A percentile compares a stretch with the other conserved stretches of the same genome.
phyloP scores from a whole-genome alignment of 2,329 filamentous ascomycete genomes.

The Cryoendolithus antarcticus region DNA sequence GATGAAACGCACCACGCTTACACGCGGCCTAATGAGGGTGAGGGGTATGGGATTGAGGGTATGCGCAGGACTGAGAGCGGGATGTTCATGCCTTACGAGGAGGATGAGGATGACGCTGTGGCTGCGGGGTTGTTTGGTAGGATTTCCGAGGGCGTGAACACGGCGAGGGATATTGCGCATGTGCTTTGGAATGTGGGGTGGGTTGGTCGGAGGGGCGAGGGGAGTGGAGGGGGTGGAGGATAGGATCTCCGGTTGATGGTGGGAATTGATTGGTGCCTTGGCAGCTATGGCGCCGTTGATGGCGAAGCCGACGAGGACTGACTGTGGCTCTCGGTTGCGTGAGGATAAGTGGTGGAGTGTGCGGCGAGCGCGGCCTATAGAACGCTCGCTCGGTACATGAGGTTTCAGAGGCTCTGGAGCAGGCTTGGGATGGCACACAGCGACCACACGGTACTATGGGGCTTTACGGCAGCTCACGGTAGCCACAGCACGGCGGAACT shows the following conservation, averaged over 20 bases:
- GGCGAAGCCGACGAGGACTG: no score
- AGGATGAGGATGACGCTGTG: conserved; percentile 48
- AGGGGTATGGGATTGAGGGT: conserved; percentile 44
- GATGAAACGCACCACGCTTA: conserved; percentile 3
- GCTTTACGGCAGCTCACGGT: no score
- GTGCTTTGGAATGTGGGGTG: conserved; percentile 57
- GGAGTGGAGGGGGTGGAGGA: background rate
- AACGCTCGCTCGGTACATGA: no score
- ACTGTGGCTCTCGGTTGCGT: no score
- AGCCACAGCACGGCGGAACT: no score
- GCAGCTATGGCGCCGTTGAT: no score
- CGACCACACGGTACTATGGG: no score
- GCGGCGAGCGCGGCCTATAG: no score
- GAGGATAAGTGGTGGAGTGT: no score
- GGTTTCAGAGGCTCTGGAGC: no score
- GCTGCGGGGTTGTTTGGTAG: conserved; percentile 57
- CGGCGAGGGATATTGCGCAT: conserved; percentile 50
- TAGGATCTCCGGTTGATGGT: background rate
- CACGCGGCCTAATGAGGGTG: conserved; percentile 20
- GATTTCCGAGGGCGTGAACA: conserved; percentile 66
- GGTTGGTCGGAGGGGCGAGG: conserved; percentile 22
- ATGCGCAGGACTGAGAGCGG: conserved; percentile 72
- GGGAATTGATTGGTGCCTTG: no score
- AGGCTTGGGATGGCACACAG: no score
- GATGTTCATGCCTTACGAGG: conserved; percentile 84